These are phyloP conservation scores for Dactylellina haptotyla DNA, from an alignment of 2,329 filamentous ascomycete species.

Conservation along the genomic window DNA sequence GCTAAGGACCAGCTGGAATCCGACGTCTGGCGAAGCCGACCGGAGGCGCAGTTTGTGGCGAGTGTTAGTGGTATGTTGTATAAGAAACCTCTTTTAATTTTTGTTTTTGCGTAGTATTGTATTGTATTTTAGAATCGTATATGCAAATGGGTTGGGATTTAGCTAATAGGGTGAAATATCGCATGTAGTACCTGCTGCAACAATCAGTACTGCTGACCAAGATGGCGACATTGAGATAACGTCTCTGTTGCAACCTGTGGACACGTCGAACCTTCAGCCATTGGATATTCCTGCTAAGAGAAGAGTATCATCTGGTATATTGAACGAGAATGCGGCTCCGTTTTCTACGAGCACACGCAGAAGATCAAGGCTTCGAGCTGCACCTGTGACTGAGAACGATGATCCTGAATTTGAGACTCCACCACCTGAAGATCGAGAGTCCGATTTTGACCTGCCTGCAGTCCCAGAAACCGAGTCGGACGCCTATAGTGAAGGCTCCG, in stretches of 20 bases:
- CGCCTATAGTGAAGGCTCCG: constrained; percentile 4
- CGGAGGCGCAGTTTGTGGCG: constrained; percentile 14
- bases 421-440: constrained; percentile 10
- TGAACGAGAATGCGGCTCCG: constrained; percentile 32
- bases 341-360: constrained; percentile 1
- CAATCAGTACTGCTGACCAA: background rate
- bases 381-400: background rate
- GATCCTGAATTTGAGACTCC: constrained; percentile 34
- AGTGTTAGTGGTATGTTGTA: constrained; percentile 25
- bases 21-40: background rate
- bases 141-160: background rate
- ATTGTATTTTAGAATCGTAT: background rate
- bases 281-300: constrained; percentile 6
- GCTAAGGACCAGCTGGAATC: constrained; percentile 22
- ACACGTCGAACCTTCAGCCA: background rate
- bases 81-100: background rate
- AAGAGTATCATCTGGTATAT: background rate
- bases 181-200: constrained; percentile 6
- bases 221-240: background rate
- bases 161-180: too few species aligned
- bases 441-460: constrained; percentile 5
- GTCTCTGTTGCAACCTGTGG: constrained; percentile 11
- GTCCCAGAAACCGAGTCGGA: constrained; percentile 23
- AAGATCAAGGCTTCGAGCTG: background rate
- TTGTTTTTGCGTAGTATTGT: background rate